Percentiles rank a stretch among this genome's conserved stretches.
Conservation (phyloP, 179 eudicot species). For the Drosera spatulata region DNA sequence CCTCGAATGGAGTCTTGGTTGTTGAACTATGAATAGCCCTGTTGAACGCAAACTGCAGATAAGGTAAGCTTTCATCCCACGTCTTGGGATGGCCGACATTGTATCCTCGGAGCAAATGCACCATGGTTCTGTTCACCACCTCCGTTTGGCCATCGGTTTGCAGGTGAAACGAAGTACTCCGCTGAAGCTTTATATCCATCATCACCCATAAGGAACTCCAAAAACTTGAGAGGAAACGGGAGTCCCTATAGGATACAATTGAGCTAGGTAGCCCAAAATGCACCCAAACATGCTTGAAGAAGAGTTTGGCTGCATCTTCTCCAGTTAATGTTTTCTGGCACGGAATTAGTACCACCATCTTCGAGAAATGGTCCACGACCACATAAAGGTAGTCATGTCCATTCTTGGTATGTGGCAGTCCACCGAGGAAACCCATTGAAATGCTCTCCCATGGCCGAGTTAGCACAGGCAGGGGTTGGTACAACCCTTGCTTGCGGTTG, state of each 20-base stretch:
- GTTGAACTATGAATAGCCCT: not conserved
- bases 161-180: not conserved
- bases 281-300: not conserved
- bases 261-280: not conserved
- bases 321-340: not conserved
- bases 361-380: not conserved
- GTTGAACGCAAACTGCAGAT: not conserved
- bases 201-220: not conserved
- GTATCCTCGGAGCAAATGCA: not conserved
- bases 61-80: constrained; percentile 1
- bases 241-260: not conserved
- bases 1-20: not conserved
- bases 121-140: not conserved
- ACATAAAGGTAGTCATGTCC: constrained; percentile 2
- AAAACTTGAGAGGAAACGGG: not conserved
- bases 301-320: not conserved
- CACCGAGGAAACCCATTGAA: not conserved
- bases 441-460: not conserved
- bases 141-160: constrained; percentile 2
- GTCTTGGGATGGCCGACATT: not conserved
- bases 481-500: not conserved
- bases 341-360: not conserved
- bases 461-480: not conserved
- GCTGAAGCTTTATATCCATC: not conserved
- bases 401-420: not conserved